Evolutionary conservation across 352 stramenopile species (phyloP), one percentile per base, ranked within the genome.

Genomic region (Phytophthora europaea): DNA sequence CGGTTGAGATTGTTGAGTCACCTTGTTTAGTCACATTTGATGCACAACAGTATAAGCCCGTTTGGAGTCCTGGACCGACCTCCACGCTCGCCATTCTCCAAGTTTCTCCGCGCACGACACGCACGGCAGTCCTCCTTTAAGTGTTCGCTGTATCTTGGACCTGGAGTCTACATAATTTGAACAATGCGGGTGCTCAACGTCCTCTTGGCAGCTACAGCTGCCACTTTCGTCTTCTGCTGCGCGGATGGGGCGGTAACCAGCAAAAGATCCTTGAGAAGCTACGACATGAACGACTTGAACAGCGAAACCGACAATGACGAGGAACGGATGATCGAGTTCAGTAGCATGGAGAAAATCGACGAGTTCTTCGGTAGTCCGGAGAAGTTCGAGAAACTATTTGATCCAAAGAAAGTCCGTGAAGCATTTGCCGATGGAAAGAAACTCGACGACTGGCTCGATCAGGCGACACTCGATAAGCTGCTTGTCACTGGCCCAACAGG

Each of bases 241-340:
- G 22, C 6, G 23, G 50, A 10, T 20, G 48, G 20, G 1, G 9
- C 4, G 12, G 48, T 31, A 2, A 18, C n/a, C 9, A 56, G 6
- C 23, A 56, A 56, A 36, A 9, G 50, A n/a, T 36, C 23, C 50
- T 23, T 56, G 22, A 18, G 20, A 56, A 56, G 50, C 23, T 34
- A 56, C 50, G 23, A 36, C 50, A 34, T 56, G 23, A 34, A 56
- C 23, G 50, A 54, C 48, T 50, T 23, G 43, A 23, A 23, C 43
- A 16, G 16, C 13, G 50, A 22, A 4, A n/a, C 20, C 13, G 23
- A 13, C 1, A n/a, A 36, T 20, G 23, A 36, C 23, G 50, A 36
- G 20, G 50, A 56, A 34, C 8, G 23, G 23, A 56, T 38, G 20
- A 56, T 36, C 7, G 20, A 15, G 23, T 3, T 56, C 12, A 36